These are phyloP conservation scores for Chrysosphaeria jannelii DNA, from an alignment of 2,329 filamentous ascomycete genomes.

Conservation along the genomic window DNA sequence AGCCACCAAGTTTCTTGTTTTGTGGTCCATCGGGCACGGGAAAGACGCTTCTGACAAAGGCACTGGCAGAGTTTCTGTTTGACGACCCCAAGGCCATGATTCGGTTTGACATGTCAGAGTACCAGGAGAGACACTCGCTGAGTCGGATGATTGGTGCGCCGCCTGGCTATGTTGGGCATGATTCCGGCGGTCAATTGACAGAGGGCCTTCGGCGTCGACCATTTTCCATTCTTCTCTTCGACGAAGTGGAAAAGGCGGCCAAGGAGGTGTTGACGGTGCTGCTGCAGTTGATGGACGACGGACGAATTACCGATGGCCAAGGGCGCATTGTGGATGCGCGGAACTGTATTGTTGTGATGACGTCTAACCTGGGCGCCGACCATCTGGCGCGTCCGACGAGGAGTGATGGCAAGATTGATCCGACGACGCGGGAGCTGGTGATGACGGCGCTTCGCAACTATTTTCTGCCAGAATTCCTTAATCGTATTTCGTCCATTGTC, in stretches of 20 bases:
- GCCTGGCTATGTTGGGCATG: slow-evolving; percentile 88
- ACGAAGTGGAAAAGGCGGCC: slow-evolving; percentile 94
- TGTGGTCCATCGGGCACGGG: slow-evolving; percentile 94
- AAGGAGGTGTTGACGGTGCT: slow-evolving; percentile 93
- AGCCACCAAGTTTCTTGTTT: slow-evolving; percentile 94
- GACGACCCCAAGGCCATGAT: slow-evolving; percentile 96
- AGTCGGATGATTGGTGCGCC: slow-evolving; percentile 95
- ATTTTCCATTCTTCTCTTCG: slow-evolving; percentile 92
- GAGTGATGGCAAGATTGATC: slow-evolving; percentile 61
- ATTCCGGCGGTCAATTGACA: slow-evolving; percentile 82
- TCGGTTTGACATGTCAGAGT: slow-evolving; percentile 97
- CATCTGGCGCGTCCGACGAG: slow-evolving; percentile 55
- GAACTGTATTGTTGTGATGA: slow-evolving; percentile 99
- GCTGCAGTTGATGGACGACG: slow-evolving; percentile 98
- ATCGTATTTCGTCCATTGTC: slow-evolving; percentile 83
- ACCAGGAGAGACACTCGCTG: slow-evolving; percentile 85
- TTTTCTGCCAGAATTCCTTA: slow-evolving; percentile 95
- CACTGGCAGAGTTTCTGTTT: slow-evolving; percentile 89
- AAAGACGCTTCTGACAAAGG: slow-evolving; percentile 92
- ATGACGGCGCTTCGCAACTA: slow-evolving; percentile 78
- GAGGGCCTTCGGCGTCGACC: slow-evolving; percentile 80
- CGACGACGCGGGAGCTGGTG: slow-evolving; percentile 61
- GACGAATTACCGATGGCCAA: slow-evolving; percentile 93
- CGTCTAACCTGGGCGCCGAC: slow-evolving; percentile 85
- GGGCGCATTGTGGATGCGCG: slow-evolving; percentile 79